Evolutionary conservation across 2,329 filamentous ascomycete species (phyloP), one percentile per base, ranked within the genome.

Genomic region (Hypocrella siamensis): DNA sequence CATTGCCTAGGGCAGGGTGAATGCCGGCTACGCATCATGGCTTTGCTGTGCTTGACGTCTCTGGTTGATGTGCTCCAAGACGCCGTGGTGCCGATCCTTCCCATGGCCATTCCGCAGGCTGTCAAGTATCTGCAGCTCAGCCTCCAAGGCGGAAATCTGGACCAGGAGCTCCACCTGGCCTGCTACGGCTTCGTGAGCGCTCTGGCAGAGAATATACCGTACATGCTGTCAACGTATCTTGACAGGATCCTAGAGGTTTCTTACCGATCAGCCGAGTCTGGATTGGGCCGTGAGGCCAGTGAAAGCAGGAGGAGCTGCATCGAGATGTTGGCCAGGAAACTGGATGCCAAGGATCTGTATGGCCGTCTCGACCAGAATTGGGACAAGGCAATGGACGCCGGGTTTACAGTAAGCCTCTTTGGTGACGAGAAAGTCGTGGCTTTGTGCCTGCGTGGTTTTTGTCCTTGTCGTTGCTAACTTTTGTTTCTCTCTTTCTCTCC

Each of bases 31-130:
- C 77, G 78, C 26, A 68, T 88, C 37, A 80, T 92, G 63, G 82
- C 84, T n/a, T 60, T 94, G 28, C 61, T 94, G 30, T 94, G 85
- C 48, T 67, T 98, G 35, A 79, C 88, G 3, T 93, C 85, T 2
- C 72, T 93, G 44, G 76, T 93, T 4, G 84, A 93, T 43, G 84
- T 93, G 7, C 63, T 96, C 25, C 78, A 80, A 36, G 84, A 93
- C 41, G 79, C 78, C 10, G 79, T 93, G 37, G 79, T 96, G 15
- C 80, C 85, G 0, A 66, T 94, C 0, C 61, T 96, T 15, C 84
- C 88, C 1, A 65, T 65, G 17, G 75, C 84, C 0, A 70, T 94
- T 26, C 74, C 78, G 1, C 76, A 71, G 39, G 70, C 79, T 1
- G 65, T 94, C 28, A 54, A 64, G 5, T 79, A 93, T 42, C 66